Base-by-base conservation (phyloP, 345 rosid genomes). In the Orychophragmus violaceus region DNA sequence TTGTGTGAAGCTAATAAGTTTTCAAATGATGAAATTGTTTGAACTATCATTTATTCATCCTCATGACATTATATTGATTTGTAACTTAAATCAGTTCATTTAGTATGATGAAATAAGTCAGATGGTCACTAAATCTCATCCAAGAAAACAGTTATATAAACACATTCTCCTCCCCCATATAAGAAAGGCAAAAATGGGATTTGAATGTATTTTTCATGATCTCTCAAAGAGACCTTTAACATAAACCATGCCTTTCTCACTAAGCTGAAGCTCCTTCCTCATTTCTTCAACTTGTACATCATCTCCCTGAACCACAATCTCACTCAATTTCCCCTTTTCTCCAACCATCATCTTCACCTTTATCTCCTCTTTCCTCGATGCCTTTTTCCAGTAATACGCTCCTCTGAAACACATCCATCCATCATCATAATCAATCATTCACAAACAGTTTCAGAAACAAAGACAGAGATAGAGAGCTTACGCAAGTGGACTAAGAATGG, bases 211-310 rank as follows among this genome's bases (percentile, higher is more conserved):
- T 25, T 32, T 19, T 67, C 69, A 69, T 79, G 77, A 89, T 78
- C 86, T 84, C 84, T 87, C 97, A 35, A 93, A 82, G 35, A 87
- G 71, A 66, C 97, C 98, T 71, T 93, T 87, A 1, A 85, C 97
- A 66, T 89, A 87, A 13, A 87, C 91, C 98, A 93, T 93, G 45
- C 97, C 97, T 68, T 89, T 93, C 78, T 93, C 94, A 62, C 64
- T 83, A 56, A 93, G 75, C 63, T 83, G 77, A 46, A 93, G 95
- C 65, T 93, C 93, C 66, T 85, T 92, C 63, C 96, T 85, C 97
- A 89, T 81, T 67, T 86, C 83, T 61, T 93, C 97, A 9, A 93
- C 90, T 36, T 87, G 97, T 60, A 84, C 90, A 63, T 93, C 98
- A 74, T 93, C 98, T 30, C 97, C 98, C 74, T 85, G 97, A 72